A percentile compares a stretch with the other conserved stretches of the same genome.
Conservation (phyloP, 129 eudicot species). For the Scalesia atractyloides region DNA sequence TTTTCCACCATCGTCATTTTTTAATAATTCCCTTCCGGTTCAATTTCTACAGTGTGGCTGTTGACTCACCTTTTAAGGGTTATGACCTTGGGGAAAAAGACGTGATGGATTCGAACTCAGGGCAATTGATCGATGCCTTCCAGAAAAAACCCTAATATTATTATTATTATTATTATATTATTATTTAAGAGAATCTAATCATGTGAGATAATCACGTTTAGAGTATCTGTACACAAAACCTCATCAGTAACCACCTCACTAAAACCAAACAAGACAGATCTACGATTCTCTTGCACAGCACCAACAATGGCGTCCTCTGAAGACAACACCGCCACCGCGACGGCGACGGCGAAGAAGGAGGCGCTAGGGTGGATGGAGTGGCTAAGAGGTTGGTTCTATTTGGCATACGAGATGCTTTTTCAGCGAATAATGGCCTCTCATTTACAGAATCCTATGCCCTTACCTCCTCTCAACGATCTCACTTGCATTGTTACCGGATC, state of each 20-base stretch:
- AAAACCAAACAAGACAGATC: slow-evolving; percentile 30
- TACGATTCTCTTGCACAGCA: slow-evolving; percentile 19
- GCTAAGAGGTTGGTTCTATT: slow-evolving; percentile 69
- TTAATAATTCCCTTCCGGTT: too few relatives aligned
- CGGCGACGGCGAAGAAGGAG: slow-evolving; percentile 34
- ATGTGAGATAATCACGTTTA: too few relatives aligned
- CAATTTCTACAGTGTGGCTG: too few relatives aligned
- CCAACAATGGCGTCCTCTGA: slow-evolving; percentile 34
- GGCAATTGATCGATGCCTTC: too few relatives aligned
- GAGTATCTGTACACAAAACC: not conserved
- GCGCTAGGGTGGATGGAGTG: slow-evolving; percentile 86
- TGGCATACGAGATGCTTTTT: slow-evolving; percentile 71
- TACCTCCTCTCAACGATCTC: slow-evolving; percentile 68
- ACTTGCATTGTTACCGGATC: slow-evolving; percentile 86
- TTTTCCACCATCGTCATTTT: too few relatives aligned
- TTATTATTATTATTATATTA: too few relatives aligned
- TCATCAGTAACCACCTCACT: not conserved
- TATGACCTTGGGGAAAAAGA: too few relatives aligned
- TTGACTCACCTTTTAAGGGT: too few relatives aligned
- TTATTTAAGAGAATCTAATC: too few relatives aligned
- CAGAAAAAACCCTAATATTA: too few relatives aligned
- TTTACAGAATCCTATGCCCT: slow-evolving; percentile 73
- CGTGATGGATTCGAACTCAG: too few relatives aligned
- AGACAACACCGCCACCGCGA: not conserved
- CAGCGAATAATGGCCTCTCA: slow-evolving; percentile 80